Evolutionary conservation across 2,329 filamentous ascomycete species (phyloP).

Genomic region (Calonectria crousiana): DNA sequence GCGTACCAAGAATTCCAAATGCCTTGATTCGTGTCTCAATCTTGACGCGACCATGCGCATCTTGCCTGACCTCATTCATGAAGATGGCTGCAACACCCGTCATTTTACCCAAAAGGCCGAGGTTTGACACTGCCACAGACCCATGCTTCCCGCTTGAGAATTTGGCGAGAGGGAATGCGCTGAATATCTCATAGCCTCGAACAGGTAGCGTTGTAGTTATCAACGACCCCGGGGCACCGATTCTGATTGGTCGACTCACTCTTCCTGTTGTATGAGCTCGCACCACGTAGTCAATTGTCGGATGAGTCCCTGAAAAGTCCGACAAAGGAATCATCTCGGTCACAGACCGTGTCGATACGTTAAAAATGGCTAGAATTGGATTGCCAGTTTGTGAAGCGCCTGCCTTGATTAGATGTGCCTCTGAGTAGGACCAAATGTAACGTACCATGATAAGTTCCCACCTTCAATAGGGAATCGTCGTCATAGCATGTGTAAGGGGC

Average conservation of each 20-base stretch:
- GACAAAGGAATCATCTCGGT: constrained; percentile 78
- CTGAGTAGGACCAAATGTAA: background rate
- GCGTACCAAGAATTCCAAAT: constrained; percentile 77
- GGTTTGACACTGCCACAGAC: constrained; percentile 69
- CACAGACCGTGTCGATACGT: constrained; percentile 73
- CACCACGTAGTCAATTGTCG: constrained; percentile 74
- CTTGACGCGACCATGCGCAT: constrained; percentile 68
- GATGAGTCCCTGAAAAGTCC: constrained; percentile 78
- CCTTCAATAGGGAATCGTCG: constrained; percentile 78
- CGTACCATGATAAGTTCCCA: constrained; percentile 81
- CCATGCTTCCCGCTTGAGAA: constrained; percentile 60
- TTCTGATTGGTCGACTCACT: constrained; percentile 65
- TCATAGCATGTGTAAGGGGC: constrained; percentile 82
- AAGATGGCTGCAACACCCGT: constrained; percentile 85
- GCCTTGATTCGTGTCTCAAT: constrained; percentile 82
- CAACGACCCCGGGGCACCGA: constrained; percentile 60
- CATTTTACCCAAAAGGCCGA: constrained; percentile 91
- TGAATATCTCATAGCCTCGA: constrained; percentile 84
- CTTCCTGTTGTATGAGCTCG: constrained; percentile 77
- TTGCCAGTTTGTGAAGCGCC: constrained; percentile 74
- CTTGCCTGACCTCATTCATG: constrained; percentile 68
- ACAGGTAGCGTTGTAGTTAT: constrained; percentile 73
- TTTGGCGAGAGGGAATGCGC: constrained; percentile 74
- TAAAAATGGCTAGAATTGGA: constrained; percentile 87
- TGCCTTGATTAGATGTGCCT: constrained; percentile 34